Percentiles rank a stretch among this genome's conserved stretches.
Evolutionary conservation across 2,329 filamentous ascomycete genomes (phyloP).

Genomic region (Dendrostoma leiphaemia): DNA sequence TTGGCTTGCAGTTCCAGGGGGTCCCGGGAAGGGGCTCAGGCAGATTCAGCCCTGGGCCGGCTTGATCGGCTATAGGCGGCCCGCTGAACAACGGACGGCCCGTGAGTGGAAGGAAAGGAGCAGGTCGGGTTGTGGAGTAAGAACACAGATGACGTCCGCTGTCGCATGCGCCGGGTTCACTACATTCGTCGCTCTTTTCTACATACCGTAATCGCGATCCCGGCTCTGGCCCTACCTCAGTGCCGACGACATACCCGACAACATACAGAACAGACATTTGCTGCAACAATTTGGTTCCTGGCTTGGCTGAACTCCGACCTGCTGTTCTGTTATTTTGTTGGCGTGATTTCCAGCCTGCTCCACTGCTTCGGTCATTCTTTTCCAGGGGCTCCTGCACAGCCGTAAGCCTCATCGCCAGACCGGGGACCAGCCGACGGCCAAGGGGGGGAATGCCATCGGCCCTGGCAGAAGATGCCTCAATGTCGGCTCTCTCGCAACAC

Average conservation of each 20-base stretch:
- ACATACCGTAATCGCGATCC: too few species aligned
- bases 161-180: not conserved
- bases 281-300: too few species aligned
- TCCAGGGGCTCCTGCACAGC: conserved; percentile 15
- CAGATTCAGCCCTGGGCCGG: not conserved
- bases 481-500: conserved; percentile 49
- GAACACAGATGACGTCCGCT: conserved; percentile 15
- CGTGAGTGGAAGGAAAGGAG: conserved; percentile 8
- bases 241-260: too few species aligned
- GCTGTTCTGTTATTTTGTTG: too few species aligned
- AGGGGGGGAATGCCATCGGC: conserved; percentile 56
- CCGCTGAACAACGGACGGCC: conserved; percentile 14
- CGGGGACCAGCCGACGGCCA: conserved; percentile 13
- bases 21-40: conserved; percentile 1
- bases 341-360: too few species aligned
- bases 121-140: conserved; percentile 3
- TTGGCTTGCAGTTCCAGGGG: not conserved
- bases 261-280: too few species aligned
- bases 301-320: too few species aligned
- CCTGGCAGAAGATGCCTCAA: conserved; percentile 56
- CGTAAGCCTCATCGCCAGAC: not conserved
- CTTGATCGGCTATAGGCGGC: conserved; percentile 2
- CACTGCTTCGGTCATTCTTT: not conserved
- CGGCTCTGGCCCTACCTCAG: too few species aligned
- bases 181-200: too few species aligned